Base-by-base conservation (phyloP, 768 basidiomycete species). In the Cyathus striatus region DNA sequence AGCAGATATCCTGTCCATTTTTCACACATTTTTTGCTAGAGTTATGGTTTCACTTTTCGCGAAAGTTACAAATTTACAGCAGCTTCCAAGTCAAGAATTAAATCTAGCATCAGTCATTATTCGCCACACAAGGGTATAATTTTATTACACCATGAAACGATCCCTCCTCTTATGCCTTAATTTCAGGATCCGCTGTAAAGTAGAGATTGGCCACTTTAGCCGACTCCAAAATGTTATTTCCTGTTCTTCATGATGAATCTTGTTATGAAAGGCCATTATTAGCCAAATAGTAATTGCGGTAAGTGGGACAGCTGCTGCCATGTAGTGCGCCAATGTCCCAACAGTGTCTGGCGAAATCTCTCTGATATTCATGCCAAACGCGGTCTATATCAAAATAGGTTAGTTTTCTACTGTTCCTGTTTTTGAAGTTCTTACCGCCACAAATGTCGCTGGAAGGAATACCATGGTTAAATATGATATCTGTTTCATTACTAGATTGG, bases 381-480 rank as follows among this genome's bases (percentile, higher is more conserved):
- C 60, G 27, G 64, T 60, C 75, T 40, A 13, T 10, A 22, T 40
- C 12, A 40, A 37, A 10, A 10, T 16, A 12, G 21, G 4, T 9
- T 23, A n/a, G n/a, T n/a, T n/a, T n/a, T n/a, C n/a, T n/a, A n/a
- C n/a, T n/a, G n/a, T n/a, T n/a, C n/a, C n/a, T n/a, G 30, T 5
- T 17, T 38, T 32, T 38, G 24, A 34, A 25, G 14, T 16, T 56
- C 58, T 44, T 46, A 63, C 63, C 21, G 62, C 60, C 13, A 55
- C 53, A 30, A 78, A 72, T 10, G 69, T 68, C 3, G 73, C 73
- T 0, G 76, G 75, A 1, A 78, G 54, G 51, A 76, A 78, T 6
- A 77, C 51, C 72, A 76, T 77, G 0, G 74, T 72, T 5, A 78
- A 53, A 42, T 74, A 76, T 0, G 72, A 66, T 30, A 78, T 70